Evolutionary conservation across 2,329 filamentous ascomycete species (phyloP), one percentile per base, ranked within the genome.

Genomic region (Xylariaceae sp.): DNA sequence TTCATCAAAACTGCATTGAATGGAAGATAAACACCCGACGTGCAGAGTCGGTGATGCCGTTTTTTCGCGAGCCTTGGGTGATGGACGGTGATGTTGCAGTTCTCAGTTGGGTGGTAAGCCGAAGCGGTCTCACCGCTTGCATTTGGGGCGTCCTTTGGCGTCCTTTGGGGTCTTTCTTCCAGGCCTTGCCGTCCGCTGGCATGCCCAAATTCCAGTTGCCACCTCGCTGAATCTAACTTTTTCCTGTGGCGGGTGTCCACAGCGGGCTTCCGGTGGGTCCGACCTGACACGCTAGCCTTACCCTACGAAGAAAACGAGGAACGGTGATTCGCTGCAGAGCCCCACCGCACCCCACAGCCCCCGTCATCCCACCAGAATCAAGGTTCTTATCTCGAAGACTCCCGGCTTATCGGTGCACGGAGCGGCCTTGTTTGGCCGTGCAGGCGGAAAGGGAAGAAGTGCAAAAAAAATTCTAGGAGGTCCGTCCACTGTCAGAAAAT

Each of bases 401-500:
- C 17, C 45, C 55, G 52, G 42, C 56, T 56, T 60, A 58, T 53
- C 56, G 42, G 23, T 45, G 37, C 45, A n/a, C 37, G 17, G 47
- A 35, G 2, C 15, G 23, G 11, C 10, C 23, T 45, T 30, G 23
- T 30, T 45, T 15, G n/a, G n/a, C 18, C 42, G 49, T 48, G n/a
- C 15, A 44, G 53, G 52, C 37, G 54, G 15, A 11, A 39, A 47
- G 17, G 4, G 23, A 4, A 30, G 23, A 30, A 30, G 23, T 48
- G 10, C 13, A 23, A 48, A 59, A 52, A 58, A 64, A 62, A 58
- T 45, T 45, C 13, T 45, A 30, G 42, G 42, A 45, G 42, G 56
- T 50, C 59, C 55, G 45, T 55, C 60, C 61, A 56, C 61, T 51
- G 50, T 53, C 53, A 49, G 60, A 60, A 59, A 64, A 64, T 64